These are phyloP conservation scores for Cucumis sativus DNA, from an alignment of 306 rosid genomes.

Conservation along the genomic window DNA sequence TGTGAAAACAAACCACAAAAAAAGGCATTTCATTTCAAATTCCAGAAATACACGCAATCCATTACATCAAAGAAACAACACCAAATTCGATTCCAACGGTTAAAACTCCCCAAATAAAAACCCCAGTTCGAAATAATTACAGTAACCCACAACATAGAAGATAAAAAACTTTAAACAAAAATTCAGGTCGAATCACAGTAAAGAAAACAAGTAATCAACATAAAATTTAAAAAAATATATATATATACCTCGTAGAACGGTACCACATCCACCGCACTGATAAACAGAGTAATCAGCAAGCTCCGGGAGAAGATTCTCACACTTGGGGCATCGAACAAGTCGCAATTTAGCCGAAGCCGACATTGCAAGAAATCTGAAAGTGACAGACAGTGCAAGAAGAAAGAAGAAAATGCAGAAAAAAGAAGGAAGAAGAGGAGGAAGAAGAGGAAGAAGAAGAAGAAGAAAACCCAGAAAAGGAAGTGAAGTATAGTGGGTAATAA, in stretches of 20 bases:
- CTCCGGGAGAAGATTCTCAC: conserved; percentile 91
- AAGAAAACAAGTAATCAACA: background rate
- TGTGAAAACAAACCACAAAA: conserved; percentile 22
- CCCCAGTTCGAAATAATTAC: background rate
- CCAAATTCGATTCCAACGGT: background rate
- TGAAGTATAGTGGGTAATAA: conserved; percentile 13
- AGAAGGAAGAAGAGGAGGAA: background rate
- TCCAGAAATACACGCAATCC: background rate
- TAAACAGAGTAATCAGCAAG: conserved; percentile 73
- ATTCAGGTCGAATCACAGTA: background rate
- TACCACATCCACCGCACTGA: conserved; percentile 89
- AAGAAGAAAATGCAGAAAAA: conserved; percentile 10
- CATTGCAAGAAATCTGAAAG: conserved; percentile 29
- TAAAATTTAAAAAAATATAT: background rate
- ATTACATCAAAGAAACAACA: background rate
- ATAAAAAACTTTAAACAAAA: background rate
- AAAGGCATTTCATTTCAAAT: background rate
- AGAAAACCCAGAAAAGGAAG: conserved; percentile 1
- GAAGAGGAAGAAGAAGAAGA: background rate
- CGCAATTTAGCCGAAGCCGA: conserved; percentile 50
- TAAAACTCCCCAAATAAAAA: background rate
- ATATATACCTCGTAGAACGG: conserved; percentile 68
- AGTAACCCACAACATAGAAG: background rate
- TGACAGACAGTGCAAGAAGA: conserved; percentile 7
- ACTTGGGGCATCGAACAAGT: conserved; percentile 83